A percentile compares a stretch with the other conserved stretches of the same genome.
phyloP scores from a whole-genome alignment of 2,329 filamentous ascomycete species.

The Colletotrichum sp. region DNA sequence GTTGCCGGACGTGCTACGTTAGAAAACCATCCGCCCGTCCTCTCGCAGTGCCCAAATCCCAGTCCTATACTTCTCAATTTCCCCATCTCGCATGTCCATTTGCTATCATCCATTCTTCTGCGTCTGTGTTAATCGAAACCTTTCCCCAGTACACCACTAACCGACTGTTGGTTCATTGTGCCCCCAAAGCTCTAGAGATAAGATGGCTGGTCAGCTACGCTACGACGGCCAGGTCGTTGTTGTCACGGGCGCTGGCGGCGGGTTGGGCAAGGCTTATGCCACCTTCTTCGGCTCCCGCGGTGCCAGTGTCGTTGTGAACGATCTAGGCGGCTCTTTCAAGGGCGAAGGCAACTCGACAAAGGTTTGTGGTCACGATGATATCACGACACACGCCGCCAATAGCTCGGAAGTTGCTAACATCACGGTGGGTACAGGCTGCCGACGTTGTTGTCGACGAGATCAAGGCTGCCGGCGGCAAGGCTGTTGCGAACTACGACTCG shows the following conservation, averaged over 20 bases:
- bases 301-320: conserved; percentile 95
- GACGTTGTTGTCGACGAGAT: conserved; percentile 86
- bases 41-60: background rate
- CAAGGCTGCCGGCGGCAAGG: conserved; percentile 88
- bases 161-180: background rate
- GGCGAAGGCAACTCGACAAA: conserved; percentile 88
- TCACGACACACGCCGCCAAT: background rate
- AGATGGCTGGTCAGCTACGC: conserved; percentile 72
- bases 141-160: background rate
- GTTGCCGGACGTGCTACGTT: conserved; percentile 13
- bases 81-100: background rate
- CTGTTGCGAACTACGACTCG: conserved; percentile 95
- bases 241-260: conserved; percentile 81
- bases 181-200: conserved; percentile 25
- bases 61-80: background rate
- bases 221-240: conserved; percentile 87
- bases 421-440: conserved; percentile 62
- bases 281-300: conserved; percentile 91
- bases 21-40: background rate
- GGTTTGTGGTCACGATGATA: conserved; percentile 53
- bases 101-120: background rate
- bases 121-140: background rate
- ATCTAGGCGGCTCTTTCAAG: conserved; percentile 91
- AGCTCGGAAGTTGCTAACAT: conserved; percentile 23
- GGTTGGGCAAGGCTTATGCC: conserved; percentile 82